Evolutionary conservation across 1,284 basidiomycete genomes (phyloP).

Genomic region (Xerocomus amazonicus): DNA sequence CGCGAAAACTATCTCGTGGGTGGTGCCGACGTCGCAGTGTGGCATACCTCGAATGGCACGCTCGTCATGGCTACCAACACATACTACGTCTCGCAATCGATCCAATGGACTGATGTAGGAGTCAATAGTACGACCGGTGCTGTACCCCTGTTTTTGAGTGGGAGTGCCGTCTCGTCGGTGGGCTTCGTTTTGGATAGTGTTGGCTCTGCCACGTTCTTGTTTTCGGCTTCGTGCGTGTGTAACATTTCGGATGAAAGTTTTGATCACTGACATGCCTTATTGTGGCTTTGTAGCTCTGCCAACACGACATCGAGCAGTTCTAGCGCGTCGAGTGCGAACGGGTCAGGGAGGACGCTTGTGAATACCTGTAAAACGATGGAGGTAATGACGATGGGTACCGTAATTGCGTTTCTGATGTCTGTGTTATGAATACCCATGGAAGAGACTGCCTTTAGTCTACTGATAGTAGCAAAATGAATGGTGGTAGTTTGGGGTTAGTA

Average conservation of each 20-base stretch:
- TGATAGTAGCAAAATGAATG: too few relatives aligned
- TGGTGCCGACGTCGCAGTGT: conserved; percentile 42
- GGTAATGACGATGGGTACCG: too few relatives aligned
- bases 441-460: too few relatives aligned
- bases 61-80: conserved; percentile 43
- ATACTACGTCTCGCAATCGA: conserved; percentile 33
- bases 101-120: conserved; percentile 19
- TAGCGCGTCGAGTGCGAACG: background rate
- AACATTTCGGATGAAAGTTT: background rate
- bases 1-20: conserved; percentile 30
- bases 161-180: conserved; percentile 9
- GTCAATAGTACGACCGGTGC: background rate
- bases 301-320: background rate
- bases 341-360: background rate
- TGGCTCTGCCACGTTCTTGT: conserved; percentile 24
- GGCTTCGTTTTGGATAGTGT: conserved; percentile 18
- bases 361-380: background rate
- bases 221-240: conserved; percentile 16
- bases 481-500: too few relatives aligned
- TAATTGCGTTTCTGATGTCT: too few relatives aligned
- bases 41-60: conserved; percentile 35
- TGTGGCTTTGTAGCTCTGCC: background rate
- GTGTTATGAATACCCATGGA: too few relatives aligned
- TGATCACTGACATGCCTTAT: background rate
- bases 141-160: conserved; percentile 14